Conservation (phyloP, 2,329 filamentous ascomycete species). For the Periconia sp. region DNA sequence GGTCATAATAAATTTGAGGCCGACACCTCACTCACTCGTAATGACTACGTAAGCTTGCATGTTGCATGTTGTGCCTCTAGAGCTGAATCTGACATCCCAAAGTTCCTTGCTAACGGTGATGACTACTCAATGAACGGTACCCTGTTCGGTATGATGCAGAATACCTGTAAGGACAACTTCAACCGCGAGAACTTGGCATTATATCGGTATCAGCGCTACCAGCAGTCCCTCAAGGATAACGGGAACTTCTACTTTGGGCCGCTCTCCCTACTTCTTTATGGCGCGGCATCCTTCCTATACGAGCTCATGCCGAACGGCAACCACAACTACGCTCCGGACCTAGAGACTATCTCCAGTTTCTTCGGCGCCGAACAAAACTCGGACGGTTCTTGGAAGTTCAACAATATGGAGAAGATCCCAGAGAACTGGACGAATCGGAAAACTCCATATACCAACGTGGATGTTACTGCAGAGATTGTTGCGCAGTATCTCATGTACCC, state of each 20-base stretch:
- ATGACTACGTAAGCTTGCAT: conserved; percentile 47
- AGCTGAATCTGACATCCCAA: neutral
- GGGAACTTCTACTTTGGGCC: conserved; percentile 53
- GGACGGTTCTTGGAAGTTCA: conserved; percentile 41
- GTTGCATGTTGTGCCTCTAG: neutral
- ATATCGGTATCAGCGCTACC: conserved; percentile 49
- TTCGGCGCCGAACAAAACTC: conserved; percentile 50
- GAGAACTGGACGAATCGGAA: conserved; percentile 48
- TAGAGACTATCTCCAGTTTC: conserved; percentile 28
- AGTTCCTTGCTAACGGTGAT: conserved; percentile 34
- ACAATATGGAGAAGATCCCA: conserved; percentile 48
- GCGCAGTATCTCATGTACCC: conserved; percentile 51
- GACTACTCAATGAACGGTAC: conserved; percentile 51
- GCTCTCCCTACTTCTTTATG: conserved; percentile 47
- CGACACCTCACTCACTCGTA: conserved; percentile 50
- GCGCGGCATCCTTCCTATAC: conserved; percentile 53
- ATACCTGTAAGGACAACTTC: conserved; percentile 39
- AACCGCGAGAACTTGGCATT: conserved; percentile 45
- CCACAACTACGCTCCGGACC: conserved; percentile 19
- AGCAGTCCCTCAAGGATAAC: conserved; percentile 46
- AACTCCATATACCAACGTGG: conserved; percentile 41
- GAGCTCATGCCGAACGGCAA: conserved; percentile 48
- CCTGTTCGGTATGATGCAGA: conserved; percentile 48
- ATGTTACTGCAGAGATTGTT: conserved; percentile 49
- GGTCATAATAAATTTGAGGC: conserved; percentile 54